Percentiles rank a stretch among this genome's conserved stretches.
These are phyloP conservation scores for Aspergillus brunneoviolaceus DNA, from an alignment of 2,329 filamentous ascomycete species.

Conservation along the genomic window DNA sequence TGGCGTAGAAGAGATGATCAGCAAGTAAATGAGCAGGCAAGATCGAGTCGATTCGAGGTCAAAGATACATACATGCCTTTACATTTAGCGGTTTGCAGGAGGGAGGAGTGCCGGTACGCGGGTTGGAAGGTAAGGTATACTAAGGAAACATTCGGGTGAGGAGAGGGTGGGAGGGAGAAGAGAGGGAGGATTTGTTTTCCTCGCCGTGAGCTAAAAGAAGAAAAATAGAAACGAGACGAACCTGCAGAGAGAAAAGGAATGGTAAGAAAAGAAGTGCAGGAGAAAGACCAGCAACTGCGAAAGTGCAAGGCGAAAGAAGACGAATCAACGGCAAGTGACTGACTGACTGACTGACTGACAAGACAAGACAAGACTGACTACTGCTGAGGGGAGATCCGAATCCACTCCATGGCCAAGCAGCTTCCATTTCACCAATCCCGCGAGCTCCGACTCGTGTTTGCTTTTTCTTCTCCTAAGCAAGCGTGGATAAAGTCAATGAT, in stretches of 20 bases:
- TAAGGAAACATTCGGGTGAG: constrained; percentile 5
- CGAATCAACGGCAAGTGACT: neutral
- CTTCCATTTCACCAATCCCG: constrained; percentile 10
- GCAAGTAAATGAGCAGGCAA: neutral
- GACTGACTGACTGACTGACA: neutral
- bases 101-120: constrained; percentile 1
- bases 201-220: constrained; percentile 7
- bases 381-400: constrained; percentile 11
- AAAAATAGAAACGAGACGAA: constrained; percentile 10
- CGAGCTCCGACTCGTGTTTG: constrained; percentile 7
- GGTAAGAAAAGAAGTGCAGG: constrained; percentile 13
- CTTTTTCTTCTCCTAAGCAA: constrained; percentile 5
- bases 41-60: neutral
- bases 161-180: constrained; percentile 7
- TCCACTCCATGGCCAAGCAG: constrained; percentile 6
- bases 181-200: constrained; percentile 7
- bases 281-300: neutral
- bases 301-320: constrained; percentile 8
- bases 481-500: neutral
- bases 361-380: neutral
- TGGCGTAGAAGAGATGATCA: neutral
- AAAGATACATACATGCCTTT: neutral
- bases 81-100: constrained; percentile 25
- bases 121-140: neutral
- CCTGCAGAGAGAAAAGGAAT: neutral